Evolutionary conservation across 2,329 filamentous ascomycete species (phyloP), one percentile per base, ranked within the genome.

Genomic region (Venturia nashicola): DNA sequence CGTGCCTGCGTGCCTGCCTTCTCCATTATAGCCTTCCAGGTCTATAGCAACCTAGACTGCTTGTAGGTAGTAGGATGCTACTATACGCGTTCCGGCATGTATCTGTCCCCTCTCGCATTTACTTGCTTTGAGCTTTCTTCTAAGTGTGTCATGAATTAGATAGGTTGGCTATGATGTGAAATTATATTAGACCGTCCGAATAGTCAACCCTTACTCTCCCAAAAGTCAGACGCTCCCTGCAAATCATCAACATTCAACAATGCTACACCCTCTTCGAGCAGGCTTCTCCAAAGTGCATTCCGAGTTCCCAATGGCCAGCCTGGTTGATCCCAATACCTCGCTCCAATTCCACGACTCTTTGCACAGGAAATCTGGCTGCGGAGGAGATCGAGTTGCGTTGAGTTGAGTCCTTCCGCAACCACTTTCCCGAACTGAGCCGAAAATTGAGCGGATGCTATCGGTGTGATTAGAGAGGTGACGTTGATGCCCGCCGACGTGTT

Each of bases 231-330:
- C 18, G 76, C 79, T 23, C 73, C 84, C 66, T 79, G 76, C 61
- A 87, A 67, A 73, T 88, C 85, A 77, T 88, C 85, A 0, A 82
- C 84, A 71, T 87, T 87, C 61, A 88, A 68, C 65, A 88, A 70
- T 65, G 81, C 81, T n/a, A 84, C 83, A 0, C 83, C 84, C 65
- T 82, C 82, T 61, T 80, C 76, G 67, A 80, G 76, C 66, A 88
- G 71, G 5, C 76, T 78, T 67, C 79, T 75, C 85, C 86, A 88
- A 5, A 86, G 73, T 11, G 76, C 74, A 70, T 86, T 83, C 32
- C 85, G 74, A 27, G 78, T 81, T n/a, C 80, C 77, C 36, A 87
- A 73, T 0, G 84, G 84, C 76, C 79, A 87, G 1, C 75, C 75
- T 0, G 86, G 86, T 66, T 82, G 80, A 62, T 84, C 82, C 85